Conservation (phyloP, 1,139 yeast genomes). For the Pneumocystis jirovecii region DNA sequence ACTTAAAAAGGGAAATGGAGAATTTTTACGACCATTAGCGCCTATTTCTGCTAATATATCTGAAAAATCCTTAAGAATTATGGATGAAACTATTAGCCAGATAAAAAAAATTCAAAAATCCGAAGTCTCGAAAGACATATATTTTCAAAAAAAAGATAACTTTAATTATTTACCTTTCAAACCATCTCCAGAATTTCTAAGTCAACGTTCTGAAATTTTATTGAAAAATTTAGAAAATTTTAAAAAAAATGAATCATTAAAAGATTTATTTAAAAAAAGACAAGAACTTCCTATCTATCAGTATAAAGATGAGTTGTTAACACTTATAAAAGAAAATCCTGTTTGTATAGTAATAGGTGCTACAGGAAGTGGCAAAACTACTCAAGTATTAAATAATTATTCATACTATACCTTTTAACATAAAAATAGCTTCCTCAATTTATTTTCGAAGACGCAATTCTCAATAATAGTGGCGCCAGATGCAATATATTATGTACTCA, state of each 20-base stretch:
- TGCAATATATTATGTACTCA: constrained; percentile 54
- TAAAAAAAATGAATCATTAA: constrained; percentile 3
- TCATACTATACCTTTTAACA: constrained; percentile 25
- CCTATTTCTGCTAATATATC: constrained; percentile 10
- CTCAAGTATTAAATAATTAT: constrained; percentile 34
- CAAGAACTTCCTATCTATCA: constrained; percentile 13
- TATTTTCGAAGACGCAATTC: constrained; percentile 48
- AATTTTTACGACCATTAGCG: constrained; percentile 8
- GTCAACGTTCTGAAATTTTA: not conserved
- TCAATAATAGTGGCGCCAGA: constrained; percentile 42
- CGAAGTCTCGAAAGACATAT: not conserved
- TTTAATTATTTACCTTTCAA: not conserved
- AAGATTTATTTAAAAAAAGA: constrained; percentile 11
- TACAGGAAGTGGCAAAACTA: constrained; percentile 96
- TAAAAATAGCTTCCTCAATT: constrained; percentile 66
- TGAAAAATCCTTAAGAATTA: constrained; percentile 3
- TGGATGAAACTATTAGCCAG: constrained; percentile 4
- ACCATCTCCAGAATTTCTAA: not conserved
- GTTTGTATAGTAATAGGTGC: constrained; percentile 89
- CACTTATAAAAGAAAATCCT: constrained; percentile 31
- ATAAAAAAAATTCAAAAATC: not conserved
- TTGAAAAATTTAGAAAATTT: not conserved
- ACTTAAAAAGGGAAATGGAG: constrained; percentile 14
- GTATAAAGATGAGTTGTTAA: constrained; percentile 10
- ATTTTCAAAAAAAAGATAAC: not conserved